phyloP scores from a whole-genome alignment of 805 yeast species.

The Candida coquimbonensis region DNA sequence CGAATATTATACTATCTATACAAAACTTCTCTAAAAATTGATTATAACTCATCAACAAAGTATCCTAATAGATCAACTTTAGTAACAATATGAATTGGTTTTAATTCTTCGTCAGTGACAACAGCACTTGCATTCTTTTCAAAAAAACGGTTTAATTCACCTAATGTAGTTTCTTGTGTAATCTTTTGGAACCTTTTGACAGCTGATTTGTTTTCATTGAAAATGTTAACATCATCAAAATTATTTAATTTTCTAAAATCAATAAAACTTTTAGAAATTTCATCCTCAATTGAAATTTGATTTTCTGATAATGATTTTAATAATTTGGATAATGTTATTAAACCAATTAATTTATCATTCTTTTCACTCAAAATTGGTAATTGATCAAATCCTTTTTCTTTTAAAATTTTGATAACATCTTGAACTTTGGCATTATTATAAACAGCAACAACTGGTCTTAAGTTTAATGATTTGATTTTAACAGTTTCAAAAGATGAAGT shows the following conservation, averaged over 20 bases:
- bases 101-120: constrained; percentile 62
- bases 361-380: constrained; percentile 58
- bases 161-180: constrained; percentile 56
- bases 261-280: constrained; percentile 52
- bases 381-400: constrained; percentile 77
- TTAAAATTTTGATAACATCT: constrained; percentile 61
- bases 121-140: constrained; percentile 82
- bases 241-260: constrained; percentile 71
- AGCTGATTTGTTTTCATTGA: constrained; percentile 53
- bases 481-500: constrained; percentile 43
- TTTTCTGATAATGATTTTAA: constrained; percentile 61
- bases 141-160: constrained; percentile 68
- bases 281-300: constrained; percentile 46
- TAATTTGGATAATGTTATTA: constrained; percentile 68
- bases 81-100: constrained; percentile 79
- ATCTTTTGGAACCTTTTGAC: constrained; percentile 63
- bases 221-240: constrained; percentile 49
- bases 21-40: no score
- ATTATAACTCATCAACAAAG: constrained; percentile 17
- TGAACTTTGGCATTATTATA: constrained; percentile 50
- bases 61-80: constrained; percentile 73
- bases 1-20: no score
- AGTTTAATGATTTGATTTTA: constrained; percentile 60
- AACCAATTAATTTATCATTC: constrained; percentile 54
- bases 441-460: constrained; percentile 78